A percentile compares a stretch with the other conserved stretches of the same genome.
phyloP scores from a whole-genome alignment of 768 basidiomycete species.

The Suillus spraguei region DNA sequence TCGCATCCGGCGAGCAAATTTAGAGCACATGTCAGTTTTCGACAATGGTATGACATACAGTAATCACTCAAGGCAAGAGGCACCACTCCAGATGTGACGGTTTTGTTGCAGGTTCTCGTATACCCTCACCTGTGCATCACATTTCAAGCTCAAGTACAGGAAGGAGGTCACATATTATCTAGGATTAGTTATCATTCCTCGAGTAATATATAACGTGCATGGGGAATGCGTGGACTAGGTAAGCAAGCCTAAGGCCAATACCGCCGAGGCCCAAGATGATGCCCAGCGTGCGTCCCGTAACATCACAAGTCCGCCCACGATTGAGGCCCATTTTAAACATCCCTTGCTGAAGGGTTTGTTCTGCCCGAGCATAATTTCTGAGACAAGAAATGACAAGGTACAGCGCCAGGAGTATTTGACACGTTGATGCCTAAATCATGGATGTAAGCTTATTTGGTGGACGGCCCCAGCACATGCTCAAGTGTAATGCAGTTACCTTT shows the following conservation, averaged over 20 bases:
- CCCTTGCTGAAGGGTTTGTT: constrained; percentile 50
- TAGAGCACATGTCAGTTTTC: too few relatives aligned
- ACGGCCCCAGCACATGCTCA: background rate
- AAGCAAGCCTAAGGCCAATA: constrained; percentile 70
- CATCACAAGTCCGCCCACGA: constrained; percentile 56
- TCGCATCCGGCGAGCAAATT: too few relatives aligned
- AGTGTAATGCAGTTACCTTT: constrained; percentile 51
- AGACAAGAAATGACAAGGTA: constrained; percentile 80
- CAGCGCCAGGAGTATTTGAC: constrained; percentile 85
- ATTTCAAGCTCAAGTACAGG: too few relatives aligned
- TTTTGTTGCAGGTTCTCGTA: too few relatives aligned
- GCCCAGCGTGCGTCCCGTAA: constrained; percentile 68
- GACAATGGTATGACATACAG: too few relatives aligned
- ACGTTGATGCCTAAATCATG: constrained; percentile 54
- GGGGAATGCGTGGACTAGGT: constrained; percentile 77
- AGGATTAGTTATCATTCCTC: too few relatives aligned
- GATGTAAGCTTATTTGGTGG: background rate
- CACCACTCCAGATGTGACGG: too few relatives aligned
- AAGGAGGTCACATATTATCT: too few relatives aligned
- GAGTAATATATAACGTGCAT: constrained; percentile 90
- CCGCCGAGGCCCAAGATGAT: constrained; percentile 81
- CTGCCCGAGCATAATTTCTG: constrained; percentile 70
- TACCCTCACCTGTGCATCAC: too few relatives aligned
- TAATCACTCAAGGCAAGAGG: constrained; percentile 14
- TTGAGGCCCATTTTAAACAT: constrained; percentile 62